phyloP scores from a whole-genome alignment of 768 basidiomycete genomes.

The Lanmaoa pseudosensibilis region DNA sequence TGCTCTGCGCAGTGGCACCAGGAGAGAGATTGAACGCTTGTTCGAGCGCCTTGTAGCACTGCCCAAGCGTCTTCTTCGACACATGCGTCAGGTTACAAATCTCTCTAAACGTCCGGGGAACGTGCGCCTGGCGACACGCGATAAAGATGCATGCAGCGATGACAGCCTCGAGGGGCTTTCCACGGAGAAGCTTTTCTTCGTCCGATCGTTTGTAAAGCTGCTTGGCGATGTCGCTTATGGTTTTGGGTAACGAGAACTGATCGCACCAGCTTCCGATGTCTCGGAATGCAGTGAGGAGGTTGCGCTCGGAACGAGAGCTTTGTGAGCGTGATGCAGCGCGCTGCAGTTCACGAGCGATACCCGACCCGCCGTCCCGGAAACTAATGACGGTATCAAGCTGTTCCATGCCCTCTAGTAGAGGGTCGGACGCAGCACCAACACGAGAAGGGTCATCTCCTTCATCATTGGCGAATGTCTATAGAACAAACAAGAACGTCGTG shows the following conservation, averaged over 20 bases:
- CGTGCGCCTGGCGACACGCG: conserved; percentile 91
- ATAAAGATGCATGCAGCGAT: conserved; percentile 99
- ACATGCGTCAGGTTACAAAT: conserved; percentile 93
- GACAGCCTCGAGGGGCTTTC: conserved; percentile 89
- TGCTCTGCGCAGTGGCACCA: conserved; percentile 64
- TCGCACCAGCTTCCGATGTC: conserved; percentile 95
- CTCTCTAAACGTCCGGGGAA: conserved; percentile 95
- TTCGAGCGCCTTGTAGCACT: conserved; percentile 88
- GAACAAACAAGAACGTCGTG: conserved; percentile 14
- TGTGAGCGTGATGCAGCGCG: conserved; percentile 85
- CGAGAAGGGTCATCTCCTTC: conserved; percentile 99
- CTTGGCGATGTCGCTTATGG: conserved; percentile 93
- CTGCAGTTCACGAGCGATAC: conserved; percentile 88
- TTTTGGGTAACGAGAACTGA: conserved; percentile 90
- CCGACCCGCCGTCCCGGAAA: conserved; percentile 92
- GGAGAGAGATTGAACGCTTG: conserved; percentile 85
- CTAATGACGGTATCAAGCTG: conserved; percentile 94
- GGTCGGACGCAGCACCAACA: conserved; percentile 96
- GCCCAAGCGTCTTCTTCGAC: conserved; percentile 92
- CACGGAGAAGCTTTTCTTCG: conserved; percentile 89
- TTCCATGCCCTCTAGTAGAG: conserved; percentile 90
- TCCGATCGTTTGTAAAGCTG: conserved; percentile 97
- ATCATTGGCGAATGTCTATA: conserved; percentile 98
- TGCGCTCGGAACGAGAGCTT: conserved; percentile 77
- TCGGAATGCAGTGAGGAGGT: conserved; percentile 84